Evolutionary conservation across 495 filamentous ascomycete genomes (phyloP).

Genomic region (Aspergillus diversus): DNA sequence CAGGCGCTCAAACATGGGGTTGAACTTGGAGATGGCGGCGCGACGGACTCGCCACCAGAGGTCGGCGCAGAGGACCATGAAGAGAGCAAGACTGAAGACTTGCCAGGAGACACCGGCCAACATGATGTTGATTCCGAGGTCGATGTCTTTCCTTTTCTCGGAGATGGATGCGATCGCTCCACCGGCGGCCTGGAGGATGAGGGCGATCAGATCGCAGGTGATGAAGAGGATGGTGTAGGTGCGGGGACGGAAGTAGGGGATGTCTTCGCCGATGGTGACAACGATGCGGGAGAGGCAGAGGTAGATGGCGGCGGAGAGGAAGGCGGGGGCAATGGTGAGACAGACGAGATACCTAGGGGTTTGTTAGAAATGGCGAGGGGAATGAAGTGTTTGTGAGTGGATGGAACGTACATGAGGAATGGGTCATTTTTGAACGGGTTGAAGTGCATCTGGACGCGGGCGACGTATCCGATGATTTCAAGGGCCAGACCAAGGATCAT

Average conservation of each 20-base stretch:
- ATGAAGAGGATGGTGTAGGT: constrained; percentile 60
- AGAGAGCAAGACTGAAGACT: constrained; percentile 54
- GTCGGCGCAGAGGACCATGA: constrained; percentile 55
- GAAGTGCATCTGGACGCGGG: constrained; percentile 32
- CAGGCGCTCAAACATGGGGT: not conserved
- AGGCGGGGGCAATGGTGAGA: constrained; percentile 60
- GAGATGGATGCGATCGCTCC: constrained; percentile 56
- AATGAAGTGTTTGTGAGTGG: not conserved
- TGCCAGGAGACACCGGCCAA: constrained; percentile 57
- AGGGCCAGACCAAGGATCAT: constrained; percentile 34
- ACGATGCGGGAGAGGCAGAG: constrained; percentile 60
- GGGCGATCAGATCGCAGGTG: constrained; percentile 56
- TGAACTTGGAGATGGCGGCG: not conserved
- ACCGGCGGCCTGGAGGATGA: constrained; percentile 59
- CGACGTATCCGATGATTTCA: constrained; percentile 43
- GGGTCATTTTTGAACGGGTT: constrained; percentile 37
- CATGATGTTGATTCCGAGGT: constrained; percentile 56
- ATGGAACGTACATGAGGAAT: constrained; percentile 33
- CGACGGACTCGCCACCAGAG: constrained; percentile 46
- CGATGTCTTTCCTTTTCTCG: constrained; percentile 24
- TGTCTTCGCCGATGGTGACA: constrained; percentile 46
- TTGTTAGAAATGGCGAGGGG: not conserved
- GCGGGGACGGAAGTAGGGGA: constrained; percentile 53
- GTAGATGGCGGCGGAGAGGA: constrained; percentile 62
- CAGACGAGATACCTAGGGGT: constrained; percentile 47